These are phyloP conservation scores for Phytophthora quininea DNA, from an alignment of 352 stramenopile genomes.

Conservation along the genomic window DNA sequence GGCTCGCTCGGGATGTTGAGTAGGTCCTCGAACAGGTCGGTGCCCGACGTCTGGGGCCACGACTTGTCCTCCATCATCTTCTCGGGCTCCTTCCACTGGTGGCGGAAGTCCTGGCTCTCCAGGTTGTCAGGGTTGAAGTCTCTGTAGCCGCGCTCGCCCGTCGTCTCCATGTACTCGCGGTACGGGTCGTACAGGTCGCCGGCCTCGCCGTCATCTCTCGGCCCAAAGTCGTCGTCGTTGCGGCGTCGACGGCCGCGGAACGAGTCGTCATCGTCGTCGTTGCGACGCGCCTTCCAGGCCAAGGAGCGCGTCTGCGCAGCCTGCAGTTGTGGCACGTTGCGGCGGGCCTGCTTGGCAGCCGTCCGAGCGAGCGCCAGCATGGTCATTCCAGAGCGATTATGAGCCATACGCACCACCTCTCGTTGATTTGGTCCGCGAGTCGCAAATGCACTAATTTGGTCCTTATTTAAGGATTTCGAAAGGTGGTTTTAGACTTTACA, in stretches of 20 bases:
- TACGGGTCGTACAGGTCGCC: slow-evolving; percentile 82
- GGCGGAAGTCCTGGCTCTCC: slow-evolving; percentile 55
- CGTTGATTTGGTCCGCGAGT: slow-evolving; percentile 1
- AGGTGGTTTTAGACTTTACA: too few relatives aligned
- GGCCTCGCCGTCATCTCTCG: slow-evolving; percentile 22
- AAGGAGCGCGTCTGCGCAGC: slow-evolving; percentile 16
- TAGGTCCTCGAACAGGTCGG: slow-evolving; percentile 82
- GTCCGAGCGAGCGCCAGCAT: slow-evolving; percentile 51
- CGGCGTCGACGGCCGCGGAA: slow-evolving; percentile 30
- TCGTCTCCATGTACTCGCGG: slow-evolving; percentile 81
- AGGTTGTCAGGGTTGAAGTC: slow-evolving; percentile 82
- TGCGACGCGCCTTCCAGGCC: slow-evolving; percentile 19
- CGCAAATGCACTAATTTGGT: background rate
- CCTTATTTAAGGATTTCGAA: background rate
- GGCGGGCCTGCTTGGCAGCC: slow-evolving; percentile 40
- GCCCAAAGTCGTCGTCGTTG: slow-evolving; percentile 25
- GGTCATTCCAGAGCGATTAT: slow-evolving; percentile 32
- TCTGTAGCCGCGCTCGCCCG: slow-evolving; percentile 68
- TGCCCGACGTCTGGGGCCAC: slow-evolving; percentile 79
- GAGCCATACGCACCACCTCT: slow-evolving; percentile 27
- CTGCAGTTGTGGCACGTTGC: slow-evolving; percentile 20
- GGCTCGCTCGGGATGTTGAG: slow-evolving; percentile 74
- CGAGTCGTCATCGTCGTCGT: slow-evolving; percentile 33
- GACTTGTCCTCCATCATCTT: slow-evolving; percentile 91
- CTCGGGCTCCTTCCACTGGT: slow-evolving; percentile 76